Base-by-base conservation (phyloP, 371 early-diverging fungal species). In the Lichtheimia hyalospora region DNA sequence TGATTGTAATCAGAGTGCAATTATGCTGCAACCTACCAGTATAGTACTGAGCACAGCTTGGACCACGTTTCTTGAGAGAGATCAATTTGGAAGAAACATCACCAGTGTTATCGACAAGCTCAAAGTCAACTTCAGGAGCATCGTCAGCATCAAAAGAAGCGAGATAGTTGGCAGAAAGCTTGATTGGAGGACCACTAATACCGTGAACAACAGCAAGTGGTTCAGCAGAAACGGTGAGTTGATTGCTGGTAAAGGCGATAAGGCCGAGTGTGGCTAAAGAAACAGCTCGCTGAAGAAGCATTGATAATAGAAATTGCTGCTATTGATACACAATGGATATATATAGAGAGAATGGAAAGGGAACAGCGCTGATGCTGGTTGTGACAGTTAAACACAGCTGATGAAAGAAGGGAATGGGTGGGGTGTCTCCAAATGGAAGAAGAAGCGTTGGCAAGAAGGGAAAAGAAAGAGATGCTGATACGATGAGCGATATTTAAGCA, bases 191-290 rank as follows among this genome's bases (percentile, higher is more conserved):
- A 23, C 49, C 58, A 27, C 49, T 50, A 23, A 50, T 20, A 42
- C 51, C 57, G 23, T 55, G 56, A 15, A 62, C 44, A 4, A 62
- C 28, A 4, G 56, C 50, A 49, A 57, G 25, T 13, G 41, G 20
- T 12, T 57, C 46, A 40, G 59, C 34, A 21, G 46, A 18, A 8
- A 21, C 48, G 28, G 20, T 25, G 27, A 66, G 41, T 13, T 49
- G 54, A 18, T 55, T 27, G 50, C 48, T 59, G 42, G 62, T 28
- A 18, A 67, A 23, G 23, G 54, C 46, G 52, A 63, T 40, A 34
- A 62, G 59, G 46, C 68, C 63, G 25, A 67, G 21, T 43, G 63
- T 50, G 56, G 58, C 53, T 20, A 67, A 44, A 23, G 68, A 60
- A n/a, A 67, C 43, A 56, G 58, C 63, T 49, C 51, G 39, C 41